A percentile compares a stretch with the other conserved stretches of the same genome.
These are phyloP conservation scores for Dalbergia cultrata DNA, from an alignment of 306 rosid species.

Conservation along the genomic window DNA sequence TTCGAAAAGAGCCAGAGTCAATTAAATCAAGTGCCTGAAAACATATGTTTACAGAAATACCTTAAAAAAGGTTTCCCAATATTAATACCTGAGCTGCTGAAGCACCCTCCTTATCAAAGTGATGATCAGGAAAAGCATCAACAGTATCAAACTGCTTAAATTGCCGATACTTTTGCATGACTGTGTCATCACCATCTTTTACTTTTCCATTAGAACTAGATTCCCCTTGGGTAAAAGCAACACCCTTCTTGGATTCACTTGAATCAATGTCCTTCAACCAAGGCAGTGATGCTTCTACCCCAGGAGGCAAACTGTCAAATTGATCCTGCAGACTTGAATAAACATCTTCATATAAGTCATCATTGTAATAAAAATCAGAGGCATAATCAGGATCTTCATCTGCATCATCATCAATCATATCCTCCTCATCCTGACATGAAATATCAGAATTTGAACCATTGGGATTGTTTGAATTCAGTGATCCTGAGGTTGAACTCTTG, in stretches of 20 bases:
- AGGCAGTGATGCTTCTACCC: constrained; percentile 80
- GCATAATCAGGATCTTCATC: constrained; percentile 57
- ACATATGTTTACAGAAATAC: background rate
- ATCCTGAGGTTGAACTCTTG: constrained; percentile 65
- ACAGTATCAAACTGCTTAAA: constrained; percentile 73
- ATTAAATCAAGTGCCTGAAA: constrained; percentile 31
- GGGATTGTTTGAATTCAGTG: constrained; percentile 54
- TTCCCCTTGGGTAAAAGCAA: constrained; percentile 42
- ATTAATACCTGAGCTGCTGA: constrained; percentile 59
- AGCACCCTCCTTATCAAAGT: constrained; percentile 53
- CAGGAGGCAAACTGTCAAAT: constrained; percentile 82
- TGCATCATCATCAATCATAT: constrained; percentile 48
- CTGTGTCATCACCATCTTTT: constrained; percentile 35
- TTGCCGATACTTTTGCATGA: constrained; percentile 46
- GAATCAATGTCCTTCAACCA: constrained; percentile 68
- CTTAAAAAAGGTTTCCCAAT: constrained; percentile 8
- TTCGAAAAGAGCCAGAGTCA: constrained; percentile 14
- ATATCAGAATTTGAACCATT: constrained; percentile 55
- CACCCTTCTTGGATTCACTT: constrained; percentile 44
- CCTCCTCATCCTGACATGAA: constrained; percentile 60
- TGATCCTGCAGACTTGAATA: constrained; percentile 64
- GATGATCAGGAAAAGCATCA: constrained; percentile 69
- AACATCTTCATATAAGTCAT: constrained; percentile 54
- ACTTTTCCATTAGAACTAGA: constrained; percentile 57
- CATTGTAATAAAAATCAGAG: constrained; percentile 52